Evolutionary conservation across 805 yeast genomes (phyloP).

Genomic region (Candida michaelii): DNA sequence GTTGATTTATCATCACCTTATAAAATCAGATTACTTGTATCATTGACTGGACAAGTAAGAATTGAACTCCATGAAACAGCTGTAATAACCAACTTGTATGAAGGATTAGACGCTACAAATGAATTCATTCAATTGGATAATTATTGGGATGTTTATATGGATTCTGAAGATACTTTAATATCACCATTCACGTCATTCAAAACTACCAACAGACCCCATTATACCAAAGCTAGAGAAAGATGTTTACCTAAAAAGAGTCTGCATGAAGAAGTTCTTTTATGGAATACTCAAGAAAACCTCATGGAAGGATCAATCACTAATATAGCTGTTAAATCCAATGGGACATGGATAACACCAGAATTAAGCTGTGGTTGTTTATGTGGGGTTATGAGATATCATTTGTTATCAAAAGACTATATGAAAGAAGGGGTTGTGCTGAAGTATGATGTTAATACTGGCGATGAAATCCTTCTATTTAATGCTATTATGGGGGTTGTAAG

Average conservation of each 20-base stretch:
- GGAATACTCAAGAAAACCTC: slow-evolving; percentile 55
- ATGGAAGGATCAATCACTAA: slow-evolving; percentile 85
- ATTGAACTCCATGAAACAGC: slow-evolving; percentile 35
- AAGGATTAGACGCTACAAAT: slow-evolving; percentile 22
- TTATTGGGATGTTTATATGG: slow-evolving; percentile 64
- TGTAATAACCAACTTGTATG: slow-evolving; percentile 25
- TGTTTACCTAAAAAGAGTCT: slow-evolving; percentile 38
- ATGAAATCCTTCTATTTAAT: slow-evolving; percentile 70
- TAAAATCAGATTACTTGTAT: slow-evolving; percentile 33
- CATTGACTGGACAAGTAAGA: slow-evolving; percentile 27
- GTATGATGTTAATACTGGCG: slow-evolving; percentile 59
- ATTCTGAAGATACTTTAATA: slow-evolving; percentile 48
- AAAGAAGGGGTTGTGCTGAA: slow-evolving; percentile 51
- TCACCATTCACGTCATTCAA: slow-evolving; percentile 83
- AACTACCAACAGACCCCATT: slow-evolving; percentile 70
- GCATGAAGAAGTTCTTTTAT: slow-evolving; percentile 67
- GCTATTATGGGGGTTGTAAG: slow-evolving; percentile 78
- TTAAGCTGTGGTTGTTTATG: slow-evolving; percentile 77
- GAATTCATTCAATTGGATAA: slow-evolving; percentile 11
- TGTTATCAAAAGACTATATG: slow-evolving; percentile 53
- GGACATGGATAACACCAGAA: slow-evolving; percentile 78
- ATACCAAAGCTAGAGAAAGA: slow-evolving; percentile 60
- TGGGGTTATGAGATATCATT: slow-evolving; percentile 73
- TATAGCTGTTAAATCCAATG: slow-evolving; percentile 55
- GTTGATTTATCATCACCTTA: slow-evolving; percentile 22